Evolutionary conservation across 306 rosid species (phyloP).

Genomic region (Dryas drummondii): DNA sequence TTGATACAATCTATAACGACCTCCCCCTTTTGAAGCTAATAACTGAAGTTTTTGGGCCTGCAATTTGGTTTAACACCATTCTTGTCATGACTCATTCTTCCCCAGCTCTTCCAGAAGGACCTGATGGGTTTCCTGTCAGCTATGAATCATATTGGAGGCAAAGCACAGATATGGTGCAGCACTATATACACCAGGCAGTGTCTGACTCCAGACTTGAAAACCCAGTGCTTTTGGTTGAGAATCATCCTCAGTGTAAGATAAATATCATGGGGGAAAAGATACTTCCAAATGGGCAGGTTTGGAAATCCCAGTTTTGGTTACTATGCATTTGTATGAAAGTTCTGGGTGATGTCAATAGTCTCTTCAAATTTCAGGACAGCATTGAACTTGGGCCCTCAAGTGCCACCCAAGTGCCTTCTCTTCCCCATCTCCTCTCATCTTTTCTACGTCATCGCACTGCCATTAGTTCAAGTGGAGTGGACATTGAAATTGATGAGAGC

Average conservation of each 20-base stretch:
- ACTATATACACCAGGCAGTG: constrained; percentile 76
- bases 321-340: constrained; percentile 81
- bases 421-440: constrained; percentile 92
- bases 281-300: constrained; percentile 95
- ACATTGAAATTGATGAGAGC: constrained; percentile 54
- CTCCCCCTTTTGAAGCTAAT: constrained; percentile 63
- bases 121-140: constrained; percentile 57
- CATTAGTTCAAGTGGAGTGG: constrained; percentile 44
- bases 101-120: constrained; percentile 79
- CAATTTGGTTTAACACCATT: constrained; percentile 92
- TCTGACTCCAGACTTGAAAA: constrained; percentile 82
- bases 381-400: constrained; percentile 68
- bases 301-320: constrained; percentile 83
- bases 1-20: constrained; percentile 47
- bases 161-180: constrained; percentile 62
- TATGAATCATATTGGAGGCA: constrained; percentile 66
- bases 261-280: constrained; percentile 73
- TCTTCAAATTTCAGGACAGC: constrained; percentile 75
- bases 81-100: constrained; percentile 91
- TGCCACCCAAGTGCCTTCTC: constrained; percentile 61
- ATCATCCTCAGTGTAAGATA: constrained; percentile 77
- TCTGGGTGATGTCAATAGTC: constrained; percentile 72
- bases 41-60: constrained; percentile 80
- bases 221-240: constrained; percentile 88
- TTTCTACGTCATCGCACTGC: constrained; percentile 50